phyloP scores from a whole-genome alignment of 805 yeast genomes.

The Torulaspora indica region DNA sequence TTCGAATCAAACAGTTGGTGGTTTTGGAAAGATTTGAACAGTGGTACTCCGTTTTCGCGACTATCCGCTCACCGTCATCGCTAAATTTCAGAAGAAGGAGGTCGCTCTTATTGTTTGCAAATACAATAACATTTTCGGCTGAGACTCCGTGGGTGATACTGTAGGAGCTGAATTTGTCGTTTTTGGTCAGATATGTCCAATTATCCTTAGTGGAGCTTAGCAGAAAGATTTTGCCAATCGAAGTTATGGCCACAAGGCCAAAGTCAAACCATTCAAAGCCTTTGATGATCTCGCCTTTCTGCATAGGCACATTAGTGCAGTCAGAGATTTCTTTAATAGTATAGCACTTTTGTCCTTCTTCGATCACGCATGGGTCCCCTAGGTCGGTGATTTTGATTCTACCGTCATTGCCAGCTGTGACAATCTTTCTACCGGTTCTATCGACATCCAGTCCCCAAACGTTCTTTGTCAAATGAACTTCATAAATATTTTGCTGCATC shows the following conservation, averaged over 20 bases:
- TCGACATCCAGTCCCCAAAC: constrained; percentile 74
- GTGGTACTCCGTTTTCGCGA: constrained; percentile 23
- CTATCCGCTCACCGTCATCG: constrained; percentile 30
- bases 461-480: constrained; percentile 79
- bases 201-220: constrained; percentile 10
- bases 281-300: constrained; percentile 54
- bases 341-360: constrained; percentile 29
- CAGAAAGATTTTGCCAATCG: constrained; percentile 50
- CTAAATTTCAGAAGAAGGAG: constrained; percentile 42
- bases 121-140: constrained; percentile 34
- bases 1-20: constrained; percentile 44
- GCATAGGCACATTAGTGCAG: constrained; percentile 29
- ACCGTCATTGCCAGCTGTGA: constrained; percentile 95
- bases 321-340: constrained; percentile 36
- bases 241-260: constrained; percentile 52
- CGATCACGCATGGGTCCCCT: constrained; percentile 29
- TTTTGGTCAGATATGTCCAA: constrained; percentile 33
- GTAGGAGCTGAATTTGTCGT: constrained; percentile 36
- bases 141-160: constrained; percentile 43
- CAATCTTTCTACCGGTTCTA: constrained; percentile 46
- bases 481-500: constrained; percentile 41
- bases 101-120: constrained; percentile 42
- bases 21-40: constrained; percentile 41
- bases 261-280: constrained; percentile 48
- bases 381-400: constrained; percentile 62